Evolutionary conservation across 164 flowering plant species (phyloP).

Genomic region (Tetracentron sinense): DNA sequence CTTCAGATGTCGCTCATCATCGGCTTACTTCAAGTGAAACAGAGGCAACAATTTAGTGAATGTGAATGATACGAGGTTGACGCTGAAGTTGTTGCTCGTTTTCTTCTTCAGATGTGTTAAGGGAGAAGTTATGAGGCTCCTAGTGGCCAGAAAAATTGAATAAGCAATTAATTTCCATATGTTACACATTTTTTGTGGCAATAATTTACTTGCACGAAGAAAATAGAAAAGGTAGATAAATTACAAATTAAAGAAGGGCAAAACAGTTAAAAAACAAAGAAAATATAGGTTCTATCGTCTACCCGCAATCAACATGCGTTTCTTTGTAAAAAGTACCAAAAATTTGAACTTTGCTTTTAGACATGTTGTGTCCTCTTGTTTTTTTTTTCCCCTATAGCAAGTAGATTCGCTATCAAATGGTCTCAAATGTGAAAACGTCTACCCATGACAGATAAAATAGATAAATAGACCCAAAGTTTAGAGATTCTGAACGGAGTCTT

Average conservation of each 20-base stretch:
- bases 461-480: too few relatives aligned
- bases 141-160: constrained; percentile 10
- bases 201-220: neutral
- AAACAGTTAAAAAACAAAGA: too few relatives aligned
- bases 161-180: neutral
- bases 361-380: too few relatives aligned
- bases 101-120: constrained; percentile 31
- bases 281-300: too few relatives aligned
- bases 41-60: constrained; percentile 13
- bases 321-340: neutral
- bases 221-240: neutral
- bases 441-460: too few relatives aligned
- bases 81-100: constrained; percentile 28
- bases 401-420: too few relatives aligned
- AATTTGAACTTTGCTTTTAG: too few relatives aligned
- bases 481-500: too few relatives aligned
- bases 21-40: too few relatives aligned
- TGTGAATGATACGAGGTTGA: constrained; percentile 32
- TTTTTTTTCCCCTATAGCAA: too few relatives aligned
- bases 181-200: neutral
- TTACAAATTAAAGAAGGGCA: neutral
- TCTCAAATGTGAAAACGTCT: too few relatives aligned
- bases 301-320: too few relatives aligned
- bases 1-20: neutral
- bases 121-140: constrained; percentile 23